Evolutionary conservation across 108 stramenopile genomes (phyloP).

Genomic region (Asterionellopsis glacialis): DNA sequence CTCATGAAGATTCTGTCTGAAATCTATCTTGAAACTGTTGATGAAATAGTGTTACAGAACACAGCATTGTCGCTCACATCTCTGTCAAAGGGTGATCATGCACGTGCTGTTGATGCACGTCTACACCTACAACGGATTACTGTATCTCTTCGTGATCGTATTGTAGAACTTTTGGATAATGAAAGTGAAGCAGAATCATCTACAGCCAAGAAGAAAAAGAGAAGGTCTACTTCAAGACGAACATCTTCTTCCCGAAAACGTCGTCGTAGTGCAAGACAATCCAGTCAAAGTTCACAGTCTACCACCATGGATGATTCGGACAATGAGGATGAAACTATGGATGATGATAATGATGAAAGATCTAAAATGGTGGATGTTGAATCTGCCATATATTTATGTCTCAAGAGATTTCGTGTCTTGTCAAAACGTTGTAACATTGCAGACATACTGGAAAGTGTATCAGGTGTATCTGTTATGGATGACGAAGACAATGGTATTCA

Average conservation of each 20-base stretch:
- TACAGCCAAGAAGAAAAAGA: not conserved
- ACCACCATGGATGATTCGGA: conserved; percentile 8
- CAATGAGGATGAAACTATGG: not conserved
- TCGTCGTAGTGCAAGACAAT: not conserved
- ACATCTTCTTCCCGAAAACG: not conserved
- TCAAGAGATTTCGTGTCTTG: conserved; percentile 55
- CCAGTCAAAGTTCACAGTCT: conserved; percentile 3
- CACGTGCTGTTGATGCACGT: conserved; percentile 54
- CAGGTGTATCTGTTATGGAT: conserved; percentile 1
- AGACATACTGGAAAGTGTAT: conserved; percentile 3
- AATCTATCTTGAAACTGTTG: conserved; percentile 57
- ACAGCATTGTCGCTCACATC: conserved; percentile 44
- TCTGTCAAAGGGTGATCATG: conserved; percentile 62
- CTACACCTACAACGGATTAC: conserved; percentile 50
- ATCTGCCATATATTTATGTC: conserved; percentile 47
- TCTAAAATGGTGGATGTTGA: conserved; percentile 47
- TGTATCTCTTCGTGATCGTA: conserved; percentile 45
- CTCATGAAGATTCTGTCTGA: conserved; percentile 61
- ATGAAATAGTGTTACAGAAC: conserved; percentile 54
- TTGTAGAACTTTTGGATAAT: conserved; percentile 40
- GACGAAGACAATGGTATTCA: conserved; percentile 28
- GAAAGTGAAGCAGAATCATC: conserved; percentile 8
- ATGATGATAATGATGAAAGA: not conserved
- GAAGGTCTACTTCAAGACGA: conserved; percentile 1
- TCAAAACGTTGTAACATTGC: conserved; percentile 40